Conservation (phyloP, 768 basidiomycete genomes). For the Macrocybe gigantea region DNA sequence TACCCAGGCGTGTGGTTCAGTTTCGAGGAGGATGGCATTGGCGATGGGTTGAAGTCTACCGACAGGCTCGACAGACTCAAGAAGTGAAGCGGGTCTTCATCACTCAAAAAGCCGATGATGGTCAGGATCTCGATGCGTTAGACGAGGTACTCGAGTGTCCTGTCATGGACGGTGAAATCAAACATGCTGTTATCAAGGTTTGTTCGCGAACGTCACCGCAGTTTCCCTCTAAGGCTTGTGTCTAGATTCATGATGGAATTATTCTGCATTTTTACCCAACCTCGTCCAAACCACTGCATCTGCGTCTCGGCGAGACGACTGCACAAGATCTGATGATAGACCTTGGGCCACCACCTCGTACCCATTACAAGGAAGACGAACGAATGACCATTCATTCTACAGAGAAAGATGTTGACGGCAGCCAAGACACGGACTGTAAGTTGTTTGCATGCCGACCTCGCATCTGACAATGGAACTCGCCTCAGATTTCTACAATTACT, state of each 20-base stretch:
- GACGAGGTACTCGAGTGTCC: constrained; percentile 65
- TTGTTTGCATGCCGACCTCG: neutral
- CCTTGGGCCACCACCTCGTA: constrained; percentile 69
- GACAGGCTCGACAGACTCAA: constrained; percentile 60
- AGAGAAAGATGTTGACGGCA: constrained; percentile 44
- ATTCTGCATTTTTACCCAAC: constrained; percentile 62
- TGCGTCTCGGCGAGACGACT: constrained; percentile 70
- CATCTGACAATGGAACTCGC: neutral
- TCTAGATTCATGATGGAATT: constrained; percentile 70
- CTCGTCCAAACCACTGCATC: constrained; percentile 41
- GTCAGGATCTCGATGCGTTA: constrained; percentile 56
- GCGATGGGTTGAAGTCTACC: constrained; percentile 47
- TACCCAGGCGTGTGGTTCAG: constrained; percentile 85
- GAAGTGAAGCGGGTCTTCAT: constrained; percentile 76
- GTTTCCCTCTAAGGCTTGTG: neutral
- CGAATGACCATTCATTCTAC: constrained; percentile 79
- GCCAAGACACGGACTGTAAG: constrained; percentile 28
- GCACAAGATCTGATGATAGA: constrained; percentile 78
- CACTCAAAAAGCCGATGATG: constrained; percentile 58
- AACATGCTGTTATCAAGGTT: constrained; percentile 65
- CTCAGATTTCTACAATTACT: constrained; percentile 89
- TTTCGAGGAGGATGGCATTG: constrained; percentile 69
- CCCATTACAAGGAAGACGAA: constrained; percentile 86
- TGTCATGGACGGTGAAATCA: constrained; percentile 68
- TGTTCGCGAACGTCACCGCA: constrained; percentile 1